Evolutionary conservation across 306 rosid genomes (phyloP), one percentile per base, ranked within the genome.

Genomic region (Inga laurina): DNA sequence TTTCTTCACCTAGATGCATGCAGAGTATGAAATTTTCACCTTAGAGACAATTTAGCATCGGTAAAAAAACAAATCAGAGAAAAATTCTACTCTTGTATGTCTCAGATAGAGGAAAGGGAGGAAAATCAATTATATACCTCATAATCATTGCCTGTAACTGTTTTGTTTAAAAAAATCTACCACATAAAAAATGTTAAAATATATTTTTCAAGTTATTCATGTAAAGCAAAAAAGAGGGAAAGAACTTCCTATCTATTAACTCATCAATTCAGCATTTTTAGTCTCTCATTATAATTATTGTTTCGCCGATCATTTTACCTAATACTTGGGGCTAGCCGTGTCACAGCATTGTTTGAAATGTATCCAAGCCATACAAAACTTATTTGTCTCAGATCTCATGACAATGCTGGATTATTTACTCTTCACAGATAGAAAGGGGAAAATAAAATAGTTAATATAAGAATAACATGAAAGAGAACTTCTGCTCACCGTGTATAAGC

Each of bases 401-500:
- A 35, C 27, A 37, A 68, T 37, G 46, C 27, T 4, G 24, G 66
- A 59, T 22, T 59, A 22, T 59, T 22, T 10, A 59, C 22, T 22
- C 27, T 59, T 59, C 32, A 59, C 66, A 37, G 12, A 69, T 37
- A 39, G 24, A 9, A 39, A 21, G 8, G 11, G 9, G 39, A 34
- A 30, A 34, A 62, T 13, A 27, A 30, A 32, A 32, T 32, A 70
- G 10, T 22, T 21, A 70, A n/a, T 10, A 39, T 19, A 18, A 39
- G 57, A 57, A 59, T 45, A 71, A 71, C 75, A 57, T 62, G 74
- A 16, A 82, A 59, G 48, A 72, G 76, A 70, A 65, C 74, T 64
- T 68, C 76, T 66, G 59, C 89, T 84, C 84, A 90, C 97, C 85
- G 79, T 93, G 89, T 61, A 93, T 86, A 85, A 89, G 89, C 81